These are phyloP conservation scores for Leucocoprinus leucothites DNA, from an alignment of 768 basidiomycete species.

Conservation along the genomic window DNA sequence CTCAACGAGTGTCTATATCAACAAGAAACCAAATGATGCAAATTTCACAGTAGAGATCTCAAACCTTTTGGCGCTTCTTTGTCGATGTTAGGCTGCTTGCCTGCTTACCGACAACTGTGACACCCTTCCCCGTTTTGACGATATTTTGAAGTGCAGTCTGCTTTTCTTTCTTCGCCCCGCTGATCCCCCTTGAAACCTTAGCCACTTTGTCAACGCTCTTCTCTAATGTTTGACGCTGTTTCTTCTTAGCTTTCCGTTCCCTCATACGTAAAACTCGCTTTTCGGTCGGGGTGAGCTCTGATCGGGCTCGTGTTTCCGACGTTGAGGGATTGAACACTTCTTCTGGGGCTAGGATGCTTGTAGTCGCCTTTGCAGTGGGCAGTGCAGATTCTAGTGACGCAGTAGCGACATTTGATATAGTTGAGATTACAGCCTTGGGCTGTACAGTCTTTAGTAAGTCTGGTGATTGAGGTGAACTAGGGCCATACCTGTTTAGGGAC, in stretches of 20 bases:
- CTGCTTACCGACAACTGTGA: constrained; percentile 83
- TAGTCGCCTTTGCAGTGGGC: constrained; percentile 72
- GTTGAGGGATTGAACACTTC: constrained; percentile 73
- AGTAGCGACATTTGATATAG: constrained; percentile 77
- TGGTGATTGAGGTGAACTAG: neutral
- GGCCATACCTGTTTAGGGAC: constrained; percentile 83
- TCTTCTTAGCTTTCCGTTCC: constrained; percentile 68
- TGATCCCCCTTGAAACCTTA: constrained; percentile 41
- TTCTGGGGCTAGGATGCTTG: constrained; percentile 89
- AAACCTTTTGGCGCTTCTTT: constrained; percentile 29
- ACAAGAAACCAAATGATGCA: no score
- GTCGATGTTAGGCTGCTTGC: constrained; percentile 31
- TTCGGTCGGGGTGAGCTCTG: constrained; percentile 83
- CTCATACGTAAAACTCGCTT: constrained; percentile 71
- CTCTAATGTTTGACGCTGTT: constrained; percentile 60
- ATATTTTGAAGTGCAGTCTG: constrained; percentile 77
- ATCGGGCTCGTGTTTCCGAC: constrained; percentile 56
- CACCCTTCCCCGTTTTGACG: constrained; percentile 81
- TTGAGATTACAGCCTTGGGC: constrained; percentile 88
- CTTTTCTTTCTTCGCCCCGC: constrained; percentile 76
- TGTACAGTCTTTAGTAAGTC: constrained; percentile 26
- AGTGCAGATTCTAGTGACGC: constrained; percentile 87
- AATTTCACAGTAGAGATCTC: no score
- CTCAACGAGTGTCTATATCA: no score
- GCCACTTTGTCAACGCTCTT: constrained; percentile 64